Conservation (phyloP, 2,329 filamentous ascomycete genomes). For the Dothideomycetes sp. region DNA sequence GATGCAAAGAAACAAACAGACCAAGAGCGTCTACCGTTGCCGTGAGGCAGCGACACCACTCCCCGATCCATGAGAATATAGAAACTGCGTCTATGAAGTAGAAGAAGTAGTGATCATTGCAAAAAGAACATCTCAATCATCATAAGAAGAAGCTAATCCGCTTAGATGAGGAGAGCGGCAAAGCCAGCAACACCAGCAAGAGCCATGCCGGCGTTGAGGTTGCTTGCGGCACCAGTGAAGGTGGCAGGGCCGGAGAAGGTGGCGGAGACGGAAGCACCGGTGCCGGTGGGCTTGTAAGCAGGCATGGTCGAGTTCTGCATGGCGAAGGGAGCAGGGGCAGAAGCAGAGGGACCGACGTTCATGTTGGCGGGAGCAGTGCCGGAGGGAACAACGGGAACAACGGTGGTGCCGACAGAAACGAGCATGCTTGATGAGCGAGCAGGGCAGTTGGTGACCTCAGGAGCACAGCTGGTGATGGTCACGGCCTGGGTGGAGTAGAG, state of each 20-base stretch:
- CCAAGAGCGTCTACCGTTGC: conserved; percentile 3
- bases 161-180: conserved; percentile 18
- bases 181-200: conserved; percentile 17
- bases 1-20: not conserved
- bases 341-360: not conserved
- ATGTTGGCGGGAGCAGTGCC: not conserved
- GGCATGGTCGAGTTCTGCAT: conserved; percentile 7
- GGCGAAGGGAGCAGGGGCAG: conserved; percentile 11
- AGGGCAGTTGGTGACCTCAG: conserved; percentile 31
- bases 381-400: conserved; percentile 11
- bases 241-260: conserved; percentile 4
- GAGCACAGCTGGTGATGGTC: conserved; percentile 33
- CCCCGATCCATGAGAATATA: not conserved
- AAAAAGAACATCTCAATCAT: conserved; percentile 3
- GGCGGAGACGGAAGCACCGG: conserved; percentile 13
- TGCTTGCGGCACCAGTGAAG: conserved; percentile 16
- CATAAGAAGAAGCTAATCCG: not conserved
- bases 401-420: conserved; percentile 7
- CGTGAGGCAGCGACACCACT: not conserved
- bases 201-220: conserved; percentile 15
- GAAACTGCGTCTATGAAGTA: not conserved
- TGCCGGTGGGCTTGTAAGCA: conserved; percentile 10
- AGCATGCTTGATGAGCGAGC: conserved; percentile 10
- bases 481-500: conserved; percentile 23
- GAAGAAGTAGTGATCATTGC: conserved; percentile 1